These are phyloP conservation scores for Fusarium siculi DNA, from an alignment of 2,329 filamentous ascomycete species.

Conservation along the genomic window DNA sequence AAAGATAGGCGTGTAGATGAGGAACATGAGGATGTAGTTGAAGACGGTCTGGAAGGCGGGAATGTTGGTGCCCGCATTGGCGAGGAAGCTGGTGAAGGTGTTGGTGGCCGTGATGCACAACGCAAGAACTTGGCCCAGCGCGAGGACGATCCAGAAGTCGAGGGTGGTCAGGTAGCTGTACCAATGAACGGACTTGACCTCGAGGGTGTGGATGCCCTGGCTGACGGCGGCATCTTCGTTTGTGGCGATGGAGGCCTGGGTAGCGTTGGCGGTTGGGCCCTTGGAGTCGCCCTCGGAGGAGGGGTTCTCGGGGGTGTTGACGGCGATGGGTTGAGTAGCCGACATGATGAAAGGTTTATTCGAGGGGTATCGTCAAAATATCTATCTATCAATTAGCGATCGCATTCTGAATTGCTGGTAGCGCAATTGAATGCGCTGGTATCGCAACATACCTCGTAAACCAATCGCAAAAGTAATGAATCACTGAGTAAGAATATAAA, in stretches of 20 bases:
- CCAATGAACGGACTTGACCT: conserved; percentile 66
- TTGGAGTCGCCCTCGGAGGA: conserved; percentile 33
- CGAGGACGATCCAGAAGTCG: conserved; percentile 88
- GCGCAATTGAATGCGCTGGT: not conserved
- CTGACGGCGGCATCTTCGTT: conserved; percentile 53
- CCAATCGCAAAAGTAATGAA: conserved; percentile 11
- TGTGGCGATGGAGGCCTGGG: conserved; percentile 8
- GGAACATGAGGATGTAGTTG: conserved; percentile 86
- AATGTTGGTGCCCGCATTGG: conserved; percentile 74
- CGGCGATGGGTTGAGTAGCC: conserved; percentile 7
- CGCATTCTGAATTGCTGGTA: rapidly evolving
- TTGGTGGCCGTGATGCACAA: conserved; percentile 93
- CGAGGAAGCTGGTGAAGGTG: conserved; percentile 85
- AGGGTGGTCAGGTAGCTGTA: conserved; percentile 82
- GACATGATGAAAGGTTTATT: conserved; percentile 30
- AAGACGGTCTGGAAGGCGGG: conserved; percentile 96
- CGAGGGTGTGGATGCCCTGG: conserved; percentile 65
- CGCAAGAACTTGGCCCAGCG: conserved; percentile 84
- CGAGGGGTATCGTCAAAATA: conserved; percentile 6
- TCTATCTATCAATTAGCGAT: not conserved
- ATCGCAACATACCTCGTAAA: conserved; percentile 27
- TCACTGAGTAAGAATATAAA: not conserved
- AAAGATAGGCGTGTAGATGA: conserved; percentile 84
- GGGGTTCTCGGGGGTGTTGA: not conserved
- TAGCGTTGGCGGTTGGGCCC: conserved; percentile 31